A percentile compares a stretch with the other conserved stretches of the same genome.
Conservation (phyloP, 2,329 filamentous ascomycete genomes). For the Colletotrichum plurivorum region DNA sequence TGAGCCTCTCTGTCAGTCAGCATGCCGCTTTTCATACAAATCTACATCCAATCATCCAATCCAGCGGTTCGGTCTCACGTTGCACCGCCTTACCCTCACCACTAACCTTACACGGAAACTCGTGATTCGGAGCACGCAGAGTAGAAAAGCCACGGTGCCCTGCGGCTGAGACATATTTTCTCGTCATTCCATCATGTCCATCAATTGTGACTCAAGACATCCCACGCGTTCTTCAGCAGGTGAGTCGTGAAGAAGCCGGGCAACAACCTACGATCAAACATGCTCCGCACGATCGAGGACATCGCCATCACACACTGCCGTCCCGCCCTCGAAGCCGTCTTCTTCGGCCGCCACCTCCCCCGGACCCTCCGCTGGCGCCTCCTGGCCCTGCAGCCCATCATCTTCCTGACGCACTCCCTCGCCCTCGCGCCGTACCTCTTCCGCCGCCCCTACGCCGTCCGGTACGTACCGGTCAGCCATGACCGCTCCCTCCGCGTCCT, state of each 20-base stretch:
- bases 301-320: conserved; percentile 42
- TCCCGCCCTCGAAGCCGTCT: conserved; percentile 52
- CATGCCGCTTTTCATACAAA: background rate
- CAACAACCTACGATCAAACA: background rate
- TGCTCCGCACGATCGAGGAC: conserved; percentile 17
- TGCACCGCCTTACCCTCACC: background rate
- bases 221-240: background rate
- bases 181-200: background rate
- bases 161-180: background rate
- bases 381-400: conserved; percentile 58
- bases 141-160: background rate
- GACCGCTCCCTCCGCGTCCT: conserved; percentile 49
- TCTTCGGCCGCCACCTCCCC: conserved; percentile 51
- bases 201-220: background rate
- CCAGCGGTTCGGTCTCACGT: conserved; percentile 19
- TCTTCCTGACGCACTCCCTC: conserved; percentile 54
- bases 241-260: background rate
- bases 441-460: conserved; percentile 50
- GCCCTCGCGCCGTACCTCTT: conserved; percentile 54
- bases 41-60: background rate
- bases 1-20: background rate
- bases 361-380: conserved; percentile 59
- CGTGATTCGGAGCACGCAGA: background rate
- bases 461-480: conserved; percentile 50
- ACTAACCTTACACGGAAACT: no score